Conservation (phyloP, 331 rosid species). For the Ulmus americana region DNA sequence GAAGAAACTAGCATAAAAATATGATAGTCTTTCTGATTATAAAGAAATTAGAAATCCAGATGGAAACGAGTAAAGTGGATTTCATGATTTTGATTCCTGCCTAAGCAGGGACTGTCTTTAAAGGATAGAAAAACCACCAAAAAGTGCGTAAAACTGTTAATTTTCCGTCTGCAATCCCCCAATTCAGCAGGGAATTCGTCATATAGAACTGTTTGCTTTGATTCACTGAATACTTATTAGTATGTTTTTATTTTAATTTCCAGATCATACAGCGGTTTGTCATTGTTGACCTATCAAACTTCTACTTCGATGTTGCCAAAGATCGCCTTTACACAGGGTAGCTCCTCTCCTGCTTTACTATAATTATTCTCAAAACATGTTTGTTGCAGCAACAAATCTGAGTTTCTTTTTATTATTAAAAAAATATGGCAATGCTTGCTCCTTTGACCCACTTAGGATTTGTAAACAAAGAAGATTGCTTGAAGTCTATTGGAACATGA, state of each 20-base stretch:
- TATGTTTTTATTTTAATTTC: constrained; percentile 16
- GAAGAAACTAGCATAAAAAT: too few relatives aligned
- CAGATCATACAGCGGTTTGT: constrained; percentile 94
- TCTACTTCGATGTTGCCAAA: constrained; percentile 93
- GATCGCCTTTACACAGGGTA: constrained; percentile 98
- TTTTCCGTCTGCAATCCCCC: not conserved
- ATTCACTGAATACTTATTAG: constrained; percentile 3
- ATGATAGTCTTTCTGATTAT: not conserved
- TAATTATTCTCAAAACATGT: not conserved
- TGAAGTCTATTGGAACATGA: not conserved
- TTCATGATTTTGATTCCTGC: not conserved
- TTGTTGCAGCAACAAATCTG: not conserved
- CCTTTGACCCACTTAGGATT: not conserved
- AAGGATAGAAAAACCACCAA: not conserved
- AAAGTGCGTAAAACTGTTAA: not conserved
- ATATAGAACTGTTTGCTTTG: constrained; percentile 13
- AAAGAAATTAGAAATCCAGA: not conserved
- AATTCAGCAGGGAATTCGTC: constrained; percentile 14
- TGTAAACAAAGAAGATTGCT: not conserved
- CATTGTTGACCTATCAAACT: constrained; percentile 88
- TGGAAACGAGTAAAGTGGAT: not conserved
- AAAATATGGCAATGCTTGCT: too few relatives aligned
- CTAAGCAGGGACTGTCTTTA: not conserved
- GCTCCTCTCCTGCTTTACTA: constrained; percentile 11
- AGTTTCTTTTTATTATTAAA: not conserved